phyloP scores from a whole-genome alignment of 2,329 filamentous ascomycete genomes.

The Diaporthe humulicola region DNA sequence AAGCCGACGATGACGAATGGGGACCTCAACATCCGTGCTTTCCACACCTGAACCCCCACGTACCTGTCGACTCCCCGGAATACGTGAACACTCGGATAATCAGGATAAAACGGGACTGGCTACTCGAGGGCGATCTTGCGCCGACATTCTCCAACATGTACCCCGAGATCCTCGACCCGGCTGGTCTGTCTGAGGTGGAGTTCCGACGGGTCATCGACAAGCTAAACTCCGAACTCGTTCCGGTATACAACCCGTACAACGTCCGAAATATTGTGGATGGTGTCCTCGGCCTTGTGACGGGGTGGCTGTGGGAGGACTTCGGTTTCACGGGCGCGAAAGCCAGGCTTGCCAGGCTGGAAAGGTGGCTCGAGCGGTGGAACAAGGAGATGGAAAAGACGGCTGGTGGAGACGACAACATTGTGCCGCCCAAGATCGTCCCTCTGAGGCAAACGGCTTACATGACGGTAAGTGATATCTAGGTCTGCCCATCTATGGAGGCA shows the following conservation, averaged over 20 bases:
- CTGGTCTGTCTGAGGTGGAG: slow-evolving; percentile 84
- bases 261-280: slow-evolving; percentile 84
- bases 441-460: slow-evolving; percentile 89
- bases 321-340: slow-evolving; percentile 83
- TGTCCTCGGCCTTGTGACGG: slow-evolving; percentile 83
- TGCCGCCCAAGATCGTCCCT: slow-evolving; percentile 79
- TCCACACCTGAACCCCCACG: slow-evolving; percentile 93
- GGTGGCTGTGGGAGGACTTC: slow-evolving; percentile 95
- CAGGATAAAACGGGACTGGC: slow-evolving; percentile 91
- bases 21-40: slow-evolving; percentile 94
- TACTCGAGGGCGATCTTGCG: slow-evolving; percentile 88
- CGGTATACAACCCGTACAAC: slow-evolving; percentile 85
- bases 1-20: slow-evolving; percentile 84
- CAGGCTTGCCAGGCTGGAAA: slow-evolving; percentile 77
- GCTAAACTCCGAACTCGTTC: slow-evolving; percentile 82
- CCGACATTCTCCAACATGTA: slow-evolving; percentile 96
- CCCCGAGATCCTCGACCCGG: slow-evolving; percentile 92
- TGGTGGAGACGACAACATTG: slow-evolving; percentile 63
- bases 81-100: slow-evolving; percentile 88
- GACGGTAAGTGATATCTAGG: slow-evolving; percentile 68
- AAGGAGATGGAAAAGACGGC: slow-evolving; percentile 71
- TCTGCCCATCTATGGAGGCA: background rate
- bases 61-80: slow-evolving; percentile 80
- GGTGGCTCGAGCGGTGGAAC: slow-evolving; percentile 92
- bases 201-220: slow-evolving; percentile 87